A percentile compares a stretch with the other conserved stretches of the same genome.
These are phyloP conservation scores for Hippophae tibetana DNA, from an alignment of 306 rosid genomes.

Conservation along the genomic window DNA sequence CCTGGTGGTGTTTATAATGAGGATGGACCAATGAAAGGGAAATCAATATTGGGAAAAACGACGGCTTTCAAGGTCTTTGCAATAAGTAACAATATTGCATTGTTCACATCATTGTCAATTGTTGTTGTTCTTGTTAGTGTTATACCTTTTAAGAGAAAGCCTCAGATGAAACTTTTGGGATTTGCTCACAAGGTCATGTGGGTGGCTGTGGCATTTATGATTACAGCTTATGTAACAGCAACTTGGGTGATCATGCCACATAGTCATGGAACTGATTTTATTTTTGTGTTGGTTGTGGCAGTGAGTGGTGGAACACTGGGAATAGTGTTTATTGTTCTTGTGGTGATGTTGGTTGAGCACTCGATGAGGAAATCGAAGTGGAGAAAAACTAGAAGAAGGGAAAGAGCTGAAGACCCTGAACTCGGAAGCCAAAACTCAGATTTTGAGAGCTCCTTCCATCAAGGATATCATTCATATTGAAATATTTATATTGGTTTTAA, in stretches of 20 bases:
- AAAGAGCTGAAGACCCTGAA: slow-evolving; percentile 24
- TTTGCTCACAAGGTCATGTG: slow-evolving; percentile 67
- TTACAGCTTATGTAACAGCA: slow-evolving; percentile 51
- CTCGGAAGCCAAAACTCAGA: slow-evolving; percentile 54
- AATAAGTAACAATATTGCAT: slow-evolving; percentile 54
- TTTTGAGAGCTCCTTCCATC: slow-evolving; percentile 37
- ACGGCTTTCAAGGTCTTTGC: slow-evolving; percentile 60
- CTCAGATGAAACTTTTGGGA: slow-evolving; percentile 33
- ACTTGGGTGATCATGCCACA: slow-evolving; percentile 57
- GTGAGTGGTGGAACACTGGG: slow-evolving; percentile 49
- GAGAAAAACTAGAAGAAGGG: slow-evolving; percentile 30
- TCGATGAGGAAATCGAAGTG: slow-evolving; percentile 39
- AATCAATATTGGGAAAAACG: slow-evolving; percentile 36
- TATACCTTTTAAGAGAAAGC: slow-evolving; percentile 52
- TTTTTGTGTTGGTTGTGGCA: slow-evolving; percentile 30
- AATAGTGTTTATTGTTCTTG: slow-evolving; percentile 34
- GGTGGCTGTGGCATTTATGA: slow-evolving; percentile 63
- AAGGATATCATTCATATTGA: slow-evolving; percentile 65
- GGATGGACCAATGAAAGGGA: slow-evolving; percentile 31
- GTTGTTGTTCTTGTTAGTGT: slow-evolving; percentile 65
- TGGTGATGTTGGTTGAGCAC: slow-evolving; percentile 42
- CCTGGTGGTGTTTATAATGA: slow-evolving; percentile 58
- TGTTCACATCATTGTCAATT: slow-evolving; percentile 52
- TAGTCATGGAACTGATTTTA: slow-evolving; percentile 19
- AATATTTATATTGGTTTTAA: not conserved